Evolutionary conservation across 2,329 filamentous ascomycete species (phyloP).

Genomic region (Aspergillus awamori): DNA sequence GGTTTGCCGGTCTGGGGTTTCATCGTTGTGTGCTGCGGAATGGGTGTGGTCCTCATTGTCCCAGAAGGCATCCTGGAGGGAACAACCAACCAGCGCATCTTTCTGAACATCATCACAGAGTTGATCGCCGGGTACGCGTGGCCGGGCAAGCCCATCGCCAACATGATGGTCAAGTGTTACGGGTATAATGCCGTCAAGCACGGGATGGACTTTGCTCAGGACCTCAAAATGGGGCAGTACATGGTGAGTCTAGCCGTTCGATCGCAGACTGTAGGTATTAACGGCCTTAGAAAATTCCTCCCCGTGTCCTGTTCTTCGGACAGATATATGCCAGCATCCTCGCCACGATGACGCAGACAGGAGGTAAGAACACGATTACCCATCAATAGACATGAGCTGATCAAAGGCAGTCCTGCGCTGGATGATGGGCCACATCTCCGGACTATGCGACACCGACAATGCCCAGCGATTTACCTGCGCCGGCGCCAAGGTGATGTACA

Average conservation of each 20-base stretch:
- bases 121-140: conserved; percentile 38
- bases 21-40: conserved; percentile 40
- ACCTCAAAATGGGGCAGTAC: conserved; percentile 38
- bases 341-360: conserved; percentile 36
- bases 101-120: conserved; percentile 39
- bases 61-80: conserved; percentile 44
- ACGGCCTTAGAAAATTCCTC: conserved; percentile 30
- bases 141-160: conserved; percentile 40
- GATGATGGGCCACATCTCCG: conserved; percentile 34
- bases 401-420: conserved; percentile 32
- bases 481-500: conserved; percentile 39
- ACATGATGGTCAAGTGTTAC: conserved; percentile 40
- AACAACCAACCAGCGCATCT: conserved; percentile 34
- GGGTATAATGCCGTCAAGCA: conserved; percentile 40
- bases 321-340: conserved; percentile 39
- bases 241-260: conserved; percentile 21
- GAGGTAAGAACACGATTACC: conserved; percentile 22
- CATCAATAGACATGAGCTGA: background rate
- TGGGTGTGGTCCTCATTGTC: conserved; percentile 44
- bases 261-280: too few relatives aligned
- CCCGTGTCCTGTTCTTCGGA: conserved; percentile 37
- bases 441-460: conserved; percentile 34
- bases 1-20: conserved; percentile 46
- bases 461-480: conserved; percentile 38
- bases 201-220: conserved; percentile 37